A percentile compares a stretch with the other conserved stretches of the same genome.
phyloP scores from a whole-genome alignment of 2,329 filamentous ascomycete genomes.

The Raffaelea ambrosiae region DNA sequence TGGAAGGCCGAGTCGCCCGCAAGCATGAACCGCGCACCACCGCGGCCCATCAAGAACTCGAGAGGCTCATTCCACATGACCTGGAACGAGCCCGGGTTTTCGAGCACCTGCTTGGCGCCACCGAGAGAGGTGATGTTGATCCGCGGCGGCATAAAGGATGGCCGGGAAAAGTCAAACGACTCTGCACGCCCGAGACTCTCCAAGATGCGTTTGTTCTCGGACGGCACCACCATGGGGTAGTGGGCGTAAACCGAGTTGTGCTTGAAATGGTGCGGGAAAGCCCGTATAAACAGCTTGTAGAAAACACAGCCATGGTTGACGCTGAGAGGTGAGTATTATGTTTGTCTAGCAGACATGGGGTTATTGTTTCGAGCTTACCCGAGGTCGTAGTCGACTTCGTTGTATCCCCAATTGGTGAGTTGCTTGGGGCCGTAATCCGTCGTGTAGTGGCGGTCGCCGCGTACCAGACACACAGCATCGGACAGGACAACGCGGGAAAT shows the following conservation, averaged over 20 bases:
- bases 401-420: slow-evolving; percentile 78
- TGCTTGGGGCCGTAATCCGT: slow-evolving; percentile 65
- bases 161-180: slow-evolving; percentile 61
- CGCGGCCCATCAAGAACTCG: slow-evolving; percentile 49
- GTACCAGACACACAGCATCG: slow-evolving; percentile 69
- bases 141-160: slow-evolving; percentile 38
- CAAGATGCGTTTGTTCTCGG: slow-evolving; percentile 64
- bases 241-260: slow-evolving; percentile 73
- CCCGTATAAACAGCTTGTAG: slow-evolving; percentile 73
- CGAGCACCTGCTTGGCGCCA: slow-evolving; percentile 53
- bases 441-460: slow-evolving; percentile 73
- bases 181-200: slow-evolving; percentile 57
- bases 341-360: too few species aligned
- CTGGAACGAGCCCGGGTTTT: slow-evolving; percentile 52
- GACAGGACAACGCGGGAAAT: slow-evolving; percentile 69
- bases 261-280: slow-evolving; percentile 74
- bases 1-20: slow-evolving; percentile 41
- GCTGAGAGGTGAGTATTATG: slow-evolving; percentile 1
- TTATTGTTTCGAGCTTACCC: too few species aligned
- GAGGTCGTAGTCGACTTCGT: slow-evolving; percentile 63
- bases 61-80: slow-evolving; percentile 57
- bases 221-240: slow-evolving; percentile 63
- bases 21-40: slow-evolving; percentile 48
- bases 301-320: slow-evolving; percentile 77
- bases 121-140: slow-evolving; percentile 53